Percentiles rank a stretch among this genome's conserved stretches.
Evolutionary conservation across 495 filamentous ascomycete species (phyloP).

Genomic region (Penicillium lagena): DNA sequence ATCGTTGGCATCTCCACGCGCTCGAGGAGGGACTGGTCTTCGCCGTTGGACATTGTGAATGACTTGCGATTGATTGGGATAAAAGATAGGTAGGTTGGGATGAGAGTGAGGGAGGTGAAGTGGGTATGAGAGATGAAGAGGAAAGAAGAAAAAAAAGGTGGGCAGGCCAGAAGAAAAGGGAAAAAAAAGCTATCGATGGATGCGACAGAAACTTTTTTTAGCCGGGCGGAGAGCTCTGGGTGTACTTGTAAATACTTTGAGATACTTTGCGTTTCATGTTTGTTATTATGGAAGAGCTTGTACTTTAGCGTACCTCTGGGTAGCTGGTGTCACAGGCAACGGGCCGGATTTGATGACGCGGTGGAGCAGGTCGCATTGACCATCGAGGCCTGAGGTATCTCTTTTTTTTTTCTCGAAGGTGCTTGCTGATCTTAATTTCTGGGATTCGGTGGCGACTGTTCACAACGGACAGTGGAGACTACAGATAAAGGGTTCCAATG

Average conservation of each 20-base stretch:
- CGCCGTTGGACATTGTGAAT: conserved; percentile 20
- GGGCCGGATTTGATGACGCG: not conserved
- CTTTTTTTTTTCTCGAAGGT: too few relatives aligned
- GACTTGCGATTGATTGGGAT: not conserved
- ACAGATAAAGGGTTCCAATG: too few relatives aligned
- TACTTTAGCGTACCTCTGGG: too few relatives aligned
- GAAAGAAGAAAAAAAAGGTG: conserved; percentile 8
- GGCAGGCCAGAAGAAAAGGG: not conserved
- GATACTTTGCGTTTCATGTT: not conserved
- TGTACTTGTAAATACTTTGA: conserved; percentile 1
- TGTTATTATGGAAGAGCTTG: too few relatives aligned
- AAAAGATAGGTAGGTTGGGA: not conserved
- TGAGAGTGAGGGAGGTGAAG: conserved; percentile 1
- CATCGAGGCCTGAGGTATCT: conserved; percentile 3
- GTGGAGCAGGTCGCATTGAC: not conserved
- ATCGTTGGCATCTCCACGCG: conserved; percentile 27
- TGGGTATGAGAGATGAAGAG: conserved; percentile 1
- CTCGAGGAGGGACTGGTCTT: conserved; percentile 23
- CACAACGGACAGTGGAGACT: too few relatives aligned
- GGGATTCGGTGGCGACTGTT: too few relatives aligned
- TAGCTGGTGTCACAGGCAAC: conserved; percentile 4
- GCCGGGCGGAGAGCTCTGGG: not conserved
- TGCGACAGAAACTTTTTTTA: not conserved
- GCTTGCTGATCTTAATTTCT: too few relatives aligned
- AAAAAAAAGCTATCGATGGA: conserved; percentile 14